A percentile compares a stretch with the other conserved stretches of the same genome.
phyloP scores from a whole-genome alignment of 2,329 filamentous ascomycete genomes.

The Neofusicoccum ribis region DNA sequence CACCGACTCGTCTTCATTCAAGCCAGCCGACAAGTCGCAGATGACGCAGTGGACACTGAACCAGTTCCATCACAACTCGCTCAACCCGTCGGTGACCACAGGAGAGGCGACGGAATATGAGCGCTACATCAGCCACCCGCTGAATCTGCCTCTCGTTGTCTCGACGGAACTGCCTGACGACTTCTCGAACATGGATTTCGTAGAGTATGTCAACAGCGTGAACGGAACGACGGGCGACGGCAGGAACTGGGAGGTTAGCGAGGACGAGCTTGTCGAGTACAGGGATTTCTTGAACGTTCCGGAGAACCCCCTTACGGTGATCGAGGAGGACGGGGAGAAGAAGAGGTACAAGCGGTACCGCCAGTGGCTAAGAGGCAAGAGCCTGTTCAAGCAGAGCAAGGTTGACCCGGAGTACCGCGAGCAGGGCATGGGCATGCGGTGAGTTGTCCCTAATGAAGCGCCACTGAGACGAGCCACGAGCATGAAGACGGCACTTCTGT shows the following conservation, averaged over 20 bases:
- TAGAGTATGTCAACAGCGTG: constrained; percentile 74
- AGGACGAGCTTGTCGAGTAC: constrained; percentile 72
- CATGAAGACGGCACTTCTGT: background rate
- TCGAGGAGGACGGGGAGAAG: constrained; percentile 81
- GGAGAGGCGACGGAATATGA: constrained; percentile 84
- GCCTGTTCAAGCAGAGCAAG: constrained; percentile 83
- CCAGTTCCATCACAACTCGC: constrained; percentile 79
- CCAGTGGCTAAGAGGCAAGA: constrained; percentile 94
- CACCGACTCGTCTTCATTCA: constrained; percentile 31
- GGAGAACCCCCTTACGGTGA: constrained; percentile 84
- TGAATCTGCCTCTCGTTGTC: constrained; percentile 81
- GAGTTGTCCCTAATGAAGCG: background rate
- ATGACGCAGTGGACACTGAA: constrained; percentile 87
- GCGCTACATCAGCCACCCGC: constrained; percentile 84
- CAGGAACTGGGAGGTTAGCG: constrained; percentile 51
- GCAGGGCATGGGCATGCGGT: background rate
- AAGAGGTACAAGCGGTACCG: constrained; percentile 96
- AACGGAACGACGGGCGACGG: constrained; percentile 59
- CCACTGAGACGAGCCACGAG: background rate
- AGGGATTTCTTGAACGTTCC: constrained; percentile 72
- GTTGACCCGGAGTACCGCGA: constrained; percentile 49
- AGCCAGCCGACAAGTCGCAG: constrained; percentile 72
- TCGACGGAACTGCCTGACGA: constrained; percentile 64
- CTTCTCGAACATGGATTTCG: constrained; percentile 64
- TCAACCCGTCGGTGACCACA: constrained; percentile 77